Conservation (phyloP, 441 rosid species). For the Brassica hybrid region DNA sequence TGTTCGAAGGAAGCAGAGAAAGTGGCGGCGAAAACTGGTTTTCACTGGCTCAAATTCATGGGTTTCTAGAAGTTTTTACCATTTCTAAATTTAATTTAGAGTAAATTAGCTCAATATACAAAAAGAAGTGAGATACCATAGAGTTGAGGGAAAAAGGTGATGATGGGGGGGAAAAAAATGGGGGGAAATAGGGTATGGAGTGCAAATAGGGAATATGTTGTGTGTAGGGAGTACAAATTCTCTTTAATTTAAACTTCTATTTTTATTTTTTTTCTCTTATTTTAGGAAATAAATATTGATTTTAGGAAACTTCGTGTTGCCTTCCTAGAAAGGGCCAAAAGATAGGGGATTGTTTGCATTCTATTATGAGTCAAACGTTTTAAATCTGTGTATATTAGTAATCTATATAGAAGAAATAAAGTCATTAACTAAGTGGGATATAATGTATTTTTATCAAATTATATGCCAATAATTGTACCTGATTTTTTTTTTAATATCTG, state of each 20-base stretch:
- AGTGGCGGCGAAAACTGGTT: conserved; percentile 49
- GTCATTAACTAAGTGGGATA: conserved; percentile 3
- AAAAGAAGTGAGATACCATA: too few species aligned
- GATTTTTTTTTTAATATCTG: background rate
- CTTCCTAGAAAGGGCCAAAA: background rate
- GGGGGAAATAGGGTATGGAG: too few species aligned
- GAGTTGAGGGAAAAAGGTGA: too few species aligned
- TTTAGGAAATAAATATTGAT: conserved; percentile 3
- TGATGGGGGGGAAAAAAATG: too few species aligned
- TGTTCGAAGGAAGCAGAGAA: conserved; percentile 75
- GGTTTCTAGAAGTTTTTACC: conserved; percentile 46
- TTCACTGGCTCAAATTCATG: conserved; percentile 79
- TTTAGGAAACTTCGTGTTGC: conserved; percentile 33
- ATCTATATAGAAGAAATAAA: too few species aligned
- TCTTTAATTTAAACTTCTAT: too few species aligned
- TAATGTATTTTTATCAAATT: conserved; percentile 8
- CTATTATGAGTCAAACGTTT: background rate
- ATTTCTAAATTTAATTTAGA: background rate
- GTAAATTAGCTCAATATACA: too few species aligned
- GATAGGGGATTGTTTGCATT: background rate
- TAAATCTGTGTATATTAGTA: conserved; percentile 14
- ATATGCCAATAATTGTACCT: conserved; percentile 10
- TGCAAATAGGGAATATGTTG: too few species aligned
- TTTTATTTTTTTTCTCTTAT: background rate
- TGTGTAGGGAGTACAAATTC: too few species aligned